phyloP scores from a whole-genome alignment of 257 asterid species.

The Fraxinus cuspidata region DNA sequence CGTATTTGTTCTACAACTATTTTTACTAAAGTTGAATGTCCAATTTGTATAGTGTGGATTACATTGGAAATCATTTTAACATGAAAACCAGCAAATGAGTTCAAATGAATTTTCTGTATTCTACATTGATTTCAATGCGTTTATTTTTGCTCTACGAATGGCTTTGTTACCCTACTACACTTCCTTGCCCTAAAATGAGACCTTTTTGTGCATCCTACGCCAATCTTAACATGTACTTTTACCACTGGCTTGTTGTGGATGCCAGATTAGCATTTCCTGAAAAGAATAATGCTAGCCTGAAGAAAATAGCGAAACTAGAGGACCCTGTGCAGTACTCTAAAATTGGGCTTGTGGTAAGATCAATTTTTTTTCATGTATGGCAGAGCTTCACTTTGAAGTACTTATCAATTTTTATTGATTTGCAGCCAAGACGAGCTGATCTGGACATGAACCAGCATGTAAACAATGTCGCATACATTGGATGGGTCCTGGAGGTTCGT shows the following conservation, averaged over 20 bases:
- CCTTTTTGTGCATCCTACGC: neutral
- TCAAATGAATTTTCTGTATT: neutral
- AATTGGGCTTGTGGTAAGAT: constrained; percentile 79
- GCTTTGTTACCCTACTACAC: neutral
- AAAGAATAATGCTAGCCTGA: constrained; percentile 78
- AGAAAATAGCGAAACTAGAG: constrained; percentile 67
- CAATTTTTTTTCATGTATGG: neutral
- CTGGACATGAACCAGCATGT: constrained; percentile 95
- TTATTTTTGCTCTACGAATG: constrained; percentile 4
- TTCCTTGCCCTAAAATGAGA: constrained; percentile 7
- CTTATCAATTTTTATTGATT: constrained; percentile 5
- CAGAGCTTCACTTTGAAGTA: constrained; percentile 4
- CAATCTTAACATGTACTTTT: constrained; percentile 1
- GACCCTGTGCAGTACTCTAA: constrained; percentile 54
- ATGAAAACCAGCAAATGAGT: neutral
- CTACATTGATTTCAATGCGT: neutral
- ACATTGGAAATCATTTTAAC: neutral
- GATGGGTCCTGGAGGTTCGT: constrained; percentile 96
- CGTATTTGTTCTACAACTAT: neutral
- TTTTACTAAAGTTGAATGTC: neutral
- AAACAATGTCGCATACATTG: constrained; percentile 90
- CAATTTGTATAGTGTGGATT: neutral
- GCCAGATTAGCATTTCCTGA: constrained; percentile 86
- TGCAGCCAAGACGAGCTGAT: constrained; percentile 93
- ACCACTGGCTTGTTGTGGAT: constrained; percentile 26